A percentile compares a stretch with the other conserved stretches of the same genome.
Conservation (phyloP, 2,329 filamentous ascomycete genomes). For the Hymenoscyphus occultus region DNA sequence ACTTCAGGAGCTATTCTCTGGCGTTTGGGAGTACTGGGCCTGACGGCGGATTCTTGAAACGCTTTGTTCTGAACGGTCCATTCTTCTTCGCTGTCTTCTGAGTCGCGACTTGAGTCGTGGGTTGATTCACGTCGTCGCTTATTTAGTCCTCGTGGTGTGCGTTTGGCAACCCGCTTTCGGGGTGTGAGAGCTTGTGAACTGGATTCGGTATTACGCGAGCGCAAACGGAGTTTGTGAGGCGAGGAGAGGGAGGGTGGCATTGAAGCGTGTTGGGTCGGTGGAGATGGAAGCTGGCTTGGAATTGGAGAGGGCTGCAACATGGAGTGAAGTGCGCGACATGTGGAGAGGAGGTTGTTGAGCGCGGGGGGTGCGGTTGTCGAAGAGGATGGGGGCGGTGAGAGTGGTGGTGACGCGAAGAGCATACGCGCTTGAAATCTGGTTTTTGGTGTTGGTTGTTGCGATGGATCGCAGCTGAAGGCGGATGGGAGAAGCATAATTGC, state of each 20-base stretch:
- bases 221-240: conserved; percentile 53
- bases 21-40: conserved; percentile 54
- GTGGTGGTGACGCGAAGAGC: conserved; percentile 57
- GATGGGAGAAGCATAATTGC: conserved; percentile 57
- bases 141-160: conserved; percentile 46
- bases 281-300: conserved; percentile 49
- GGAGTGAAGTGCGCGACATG: conserved; percentile 59
- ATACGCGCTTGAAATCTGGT: conserved; percentile 38
- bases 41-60: not conserved
- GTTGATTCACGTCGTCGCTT: conserved; percentile 49
- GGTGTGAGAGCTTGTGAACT: conserved; percentile 20
- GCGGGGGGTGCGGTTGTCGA: conserved; percentile 44
- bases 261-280: conserved; percentile 45
- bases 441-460: conserved; percentile 42
- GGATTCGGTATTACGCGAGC: conserved; percentile 42
- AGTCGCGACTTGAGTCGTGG: conserved; percentile 48
- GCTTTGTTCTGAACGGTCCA: not conserved
- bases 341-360: conserved; percentile 54
- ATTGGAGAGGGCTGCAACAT: conserved; percentile 48
- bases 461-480: conserved; percentile 53
- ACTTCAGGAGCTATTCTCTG: conserved; percentile 57
- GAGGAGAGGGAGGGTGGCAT: conserved; percentile 21
- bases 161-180: conserved; percentile 50
- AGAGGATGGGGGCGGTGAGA: conserved; percentile 48
- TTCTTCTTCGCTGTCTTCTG: conserved; percentile 22